phyloP scores from a whole-genome alignment of 2,329 filamentous ascomycete species.

The Cytospora paraplurivora region DNA sequence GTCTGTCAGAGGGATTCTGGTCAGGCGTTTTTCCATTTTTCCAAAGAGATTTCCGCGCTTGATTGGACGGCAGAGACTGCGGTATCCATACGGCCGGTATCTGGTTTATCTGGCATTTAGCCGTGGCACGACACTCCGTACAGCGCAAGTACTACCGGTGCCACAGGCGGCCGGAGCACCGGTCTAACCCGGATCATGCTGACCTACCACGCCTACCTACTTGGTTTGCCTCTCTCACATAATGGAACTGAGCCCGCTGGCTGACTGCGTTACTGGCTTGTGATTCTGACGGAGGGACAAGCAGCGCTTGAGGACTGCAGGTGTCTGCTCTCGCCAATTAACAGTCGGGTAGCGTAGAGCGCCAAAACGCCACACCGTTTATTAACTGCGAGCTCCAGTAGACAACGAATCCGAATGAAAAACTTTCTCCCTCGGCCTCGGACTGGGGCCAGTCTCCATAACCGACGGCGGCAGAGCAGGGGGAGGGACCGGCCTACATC shows the following conservation, averaged over 20 bases:
- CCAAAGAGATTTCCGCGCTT: not conserved
- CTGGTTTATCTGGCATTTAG: not conserved
- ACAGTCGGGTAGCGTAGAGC: not conserved
- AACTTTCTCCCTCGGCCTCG: slow-evolving; percentile 20
- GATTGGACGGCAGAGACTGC: not conserved
- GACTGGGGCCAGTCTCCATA: slow-evolving; percentile 18
- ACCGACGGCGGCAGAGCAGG: not conserved
- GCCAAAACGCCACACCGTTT: slow-evolving; percentile 1
- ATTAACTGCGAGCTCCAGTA: slow-evolving; percentile 7
- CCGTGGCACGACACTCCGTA: not conserved
- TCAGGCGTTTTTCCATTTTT: not conserved
- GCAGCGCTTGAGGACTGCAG: not conserved
- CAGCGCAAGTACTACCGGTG: too few relatives aligned
- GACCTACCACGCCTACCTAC: too few relatives aligned
- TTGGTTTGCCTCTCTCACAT: too few relatives aligned
- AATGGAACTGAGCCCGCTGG: too few relatives aligned
- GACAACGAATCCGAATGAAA: slow-evolving; percentile 4
- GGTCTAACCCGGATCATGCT: too few relatives aligned
- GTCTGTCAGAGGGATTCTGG: not conserved
- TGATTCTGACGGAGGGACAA: not conserved
- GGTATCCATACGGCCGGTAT: too few relatives aligned
- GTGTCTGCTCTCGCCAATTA: too few relatives aligned
- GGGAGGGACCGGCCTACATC: not conserved
- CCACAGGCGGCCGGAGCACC: too few relatives aligned
- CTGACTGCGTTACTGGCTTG: too few relatives aligned